Percentiles rank a stretch among this genome's conserved stretches.
Evolutionary conservation across 495 filamentous ascomycete genomes (phyloP).

Genomic region (Xylaria bambusicola): DNA sequence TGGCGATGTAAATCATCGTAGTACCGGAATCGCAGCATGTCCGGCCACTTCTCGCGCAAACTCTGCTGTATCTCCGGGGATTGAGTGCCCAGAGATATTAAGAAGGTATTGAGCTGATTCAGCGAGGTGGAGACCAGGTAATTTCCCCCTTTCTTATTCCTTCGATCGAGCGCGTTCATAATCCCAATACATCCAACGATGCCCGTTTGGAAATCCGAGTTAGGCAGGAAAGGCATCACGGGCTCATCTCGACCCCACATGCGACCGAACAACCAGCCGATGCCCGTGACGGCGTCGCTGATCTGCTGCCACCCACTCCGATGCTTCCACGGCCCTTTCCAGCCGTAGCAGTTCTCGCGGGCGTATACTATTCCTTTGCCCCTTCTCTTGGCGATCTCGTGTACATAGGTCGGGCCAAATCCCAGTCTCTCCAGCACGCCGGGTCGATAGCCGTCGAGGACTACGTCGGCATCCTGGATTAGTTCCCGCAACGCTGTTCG

Average conservation of each 20-base stretch:
- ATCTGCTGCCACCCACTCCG: conserved; percentile 61
- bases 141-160: conserved; percentile 52
- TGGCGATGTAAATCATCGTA: conserved; percentile 35
- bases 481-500: conserved; percentile 44
- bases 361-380: conserved; percentile 51
- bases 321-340: conserved; percentile 53
- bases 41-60: conserved; percentile 29
- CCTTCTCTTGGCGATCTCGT: conserved; percentile 50
- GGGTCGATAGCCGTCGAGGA: conserved; percentile 60
- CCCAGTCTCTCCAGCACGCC: conserved; percentile 54
- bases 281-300: conserved; percentile 49
- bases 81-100: conserved; percentile 60
- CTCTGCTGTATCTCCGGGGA: conserved; percentile 23
- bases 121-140: conserved; percentile 58
- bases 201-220: conserved; percentile 61
- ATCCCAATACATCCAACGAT: conserved; percentile 60
- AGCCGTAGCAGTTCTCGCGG: conserved; percentile 61
- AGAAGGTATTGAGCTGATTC: conserved; percentile 61
- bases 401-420: conserved; percentile 50
- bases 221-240: conserved; percentile 64
- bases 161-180: conserved; percentile 54
- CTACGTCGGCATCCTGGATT: conserved; percentile 56
- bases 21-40: conserved; percentile 24
- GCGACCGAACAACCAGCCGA: conserved; percentile 61
- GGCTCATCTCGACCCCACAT: conserved; percentile 60